These are phyloP conservation scores for Amaranthus cruentus DNA, from an alignment of 148 eudicot genomes.

Conservation along the genomic window DNA sequence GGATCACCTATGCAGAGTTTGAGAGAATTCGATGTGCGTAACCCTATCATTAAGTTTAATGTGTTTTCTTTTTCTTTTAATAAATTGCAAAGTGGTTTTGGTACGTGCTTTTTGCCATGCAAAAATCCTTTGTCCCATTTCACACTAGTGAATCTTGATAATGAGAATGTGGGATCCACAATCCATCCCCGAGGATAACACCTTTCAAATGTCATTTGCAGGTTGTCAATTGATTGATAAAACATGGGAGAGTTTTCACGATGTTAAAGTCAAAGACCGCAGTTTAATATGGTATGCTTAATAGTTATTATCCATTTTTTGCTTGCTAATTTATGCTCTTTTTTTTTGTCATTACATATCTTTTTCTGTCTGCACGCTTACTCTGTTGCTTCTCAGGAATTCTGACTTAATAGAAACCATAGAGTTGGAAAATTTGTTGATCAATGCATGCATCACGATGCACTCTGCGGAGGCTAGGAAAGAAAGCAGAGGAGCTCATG, in stretches of 20 bases:
- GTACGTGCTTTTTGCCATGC: no score
- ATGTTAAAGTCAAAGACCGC: constrained; percentile 84
- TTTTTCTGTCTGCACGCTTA: not conserved
- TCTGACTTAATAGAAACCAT: constrained; percentile 93
- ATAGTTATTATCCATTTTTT: not conserved
- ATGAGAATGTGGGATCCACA: not conserved
- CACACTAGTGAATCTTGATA: no score
- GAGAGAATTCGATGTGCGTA: no score
- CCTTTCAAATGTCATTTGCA: constrained; percentile 26
- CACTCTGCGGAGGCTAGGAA: constrained; percentile 99
- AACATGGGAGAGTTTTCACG: constrained; percentile 91
- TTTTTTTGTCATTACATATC: not conserved
- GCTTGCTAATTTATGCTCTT: not conserved
- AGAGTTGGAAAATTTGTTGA: constrained; percentile 90
- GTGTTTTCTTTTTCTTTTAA: no score
- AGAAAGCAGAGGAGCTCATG: constrained; percentile 97
- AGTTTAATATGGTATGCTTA: constrained; percentile 74
- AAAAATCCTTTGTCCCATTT: no score
- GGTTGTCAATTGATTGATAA: constrained; percentile 87
- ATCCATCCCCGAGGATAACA: not conserved
- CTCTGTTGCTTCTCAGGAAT: constrained; percentile 49
- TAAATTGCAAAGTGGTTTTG: no score
- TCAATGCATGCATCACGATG: constrained; percentile 94
- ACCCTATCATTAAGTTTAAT: no score
- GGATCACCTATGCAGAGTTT: no score